Conservation (phyloP, 768 basidiomycete species). For the Naganishia antarctica region DNA sequence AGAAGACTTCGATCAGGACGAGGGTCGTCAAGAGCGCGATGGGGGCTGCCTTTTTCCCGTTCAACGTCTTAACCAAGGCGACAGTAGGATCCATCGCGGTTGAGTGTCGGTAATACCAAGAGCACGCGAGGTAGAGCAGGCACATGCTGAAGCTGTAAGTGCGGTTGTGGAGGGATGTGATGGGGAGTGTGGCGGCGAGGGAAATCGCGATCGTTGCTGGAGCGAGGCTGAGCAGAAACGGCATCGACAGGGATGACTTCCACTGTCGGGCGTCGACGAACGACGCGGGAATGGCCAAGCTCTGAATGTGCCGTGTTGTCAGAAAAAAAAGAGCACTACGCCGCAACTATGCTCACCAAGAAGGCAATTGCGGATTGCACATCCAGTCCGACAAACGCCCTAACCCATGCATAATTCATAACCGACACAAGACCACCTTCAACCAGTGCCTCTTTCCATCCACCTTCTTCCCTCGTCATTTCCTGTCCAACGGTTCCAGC, state of each 20-base stretch:
- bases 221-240: not conserved
- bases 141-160: not conserved
- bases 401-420: constrained; percentile 6
- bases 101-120: not conserved
- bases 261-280: not conserved
- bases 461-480: not conserved
- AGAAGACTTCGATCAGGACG: not conserved
- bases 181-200: not conserved
- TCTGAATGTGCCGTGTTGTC: not conserved
- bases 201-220: not conserved
- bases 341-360: not conserved
- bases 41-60: not conserved
- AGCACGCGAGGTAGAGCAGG: not conserved
- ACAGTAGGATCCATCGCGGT: not conserved
- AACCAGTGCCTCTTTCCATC: not conserved
- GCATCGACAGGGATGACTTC: not conserved
- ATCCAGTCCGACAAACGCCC: constrained; percentile 13
- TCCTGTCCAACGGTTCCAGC: not conserved
- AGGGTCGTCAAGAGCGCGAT: not conserved
- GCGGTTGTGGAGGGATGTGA: constrained; percentile 4
- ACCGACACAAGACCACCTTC: not conserved
- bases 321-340: too few relatives aligned
- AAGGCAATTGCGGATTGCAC: not conserved
- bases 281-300: not conserved
- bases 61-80: not conserved